Percentiles rank a stretch among this genome's conserved stretches.
Conservation (phyloP, 2,329 filamentous ascomycete genomes). For the Elsinoe fawcettii region DNA sequence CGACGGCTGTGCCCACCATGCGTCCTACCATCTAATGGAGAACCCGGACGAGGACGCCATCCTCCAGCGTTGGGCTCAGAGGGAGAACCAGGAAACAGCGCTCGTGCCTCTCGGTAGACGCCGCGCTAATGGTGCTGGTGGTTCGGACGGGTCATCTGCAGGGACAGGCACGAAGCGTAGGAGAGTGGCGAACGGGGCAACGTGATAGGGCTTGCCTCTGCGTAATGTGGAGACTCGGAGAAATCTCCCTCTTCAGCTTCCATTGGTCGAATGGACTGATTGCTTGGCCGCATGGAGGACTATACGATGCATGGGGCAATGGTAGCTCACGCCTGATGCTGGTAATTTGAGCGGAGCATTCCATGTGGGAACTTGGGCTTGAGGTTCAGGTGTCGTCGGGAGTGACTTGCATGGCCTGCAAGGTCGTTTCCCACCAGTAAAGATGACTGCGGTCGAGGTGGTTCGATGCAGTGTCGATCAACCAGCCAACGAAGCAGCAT, state of each 20-base stretch:
- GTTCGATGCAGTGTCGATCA: too few relatives aligned
- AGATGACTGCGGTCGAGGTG: too few relatives aligned
- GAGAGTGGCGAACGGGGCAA: slow-evolving; percentile 12
- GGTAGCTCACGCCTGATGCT: too few relatives aligned
- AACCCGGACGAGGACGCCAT: slow-evolving; percentile 44
- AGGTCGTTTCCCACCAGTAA: too few relatives aligned
- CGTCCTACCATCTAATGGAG: slow-evolving; percentile 47
- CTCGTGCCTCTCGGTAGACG: neutral
- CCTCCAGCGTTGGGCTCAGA: slow-evolving; percentile 37
- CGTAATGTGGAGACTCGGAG: neutral
- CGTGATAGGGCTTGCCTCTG: neutral
- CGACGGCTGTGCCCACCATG: slow-evolving; percentile 50
- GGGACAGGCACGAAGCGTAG: slow-evolving; percentile 16
- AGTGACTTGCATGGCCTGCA: too few relatives aligned
- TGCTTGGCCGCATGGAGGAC: too few relatives aligned
- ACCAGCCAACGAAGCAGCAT: too few relatives aligned
- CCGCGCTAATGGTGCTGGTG: neutral
- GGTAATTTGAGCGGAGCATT: too few relatives aligned
- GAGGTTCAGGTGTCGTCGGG: too few relatives aligned
- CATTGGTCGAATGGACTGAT: too few relatives aligned
- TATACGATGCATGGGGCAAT: too few relatives aligned
- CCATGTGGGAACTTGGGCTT: too few relatives aligned
- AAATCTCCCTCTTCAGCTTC: neutral
- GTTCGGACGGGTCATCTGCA: neutral
- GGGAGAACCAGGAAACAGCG: slow-evolving; percentile 22